Evolutionary conservation across 2,329 filamentous ascomycete genomes (phyloP).

Genomic region (Aspergillus proliferans): DNA sequence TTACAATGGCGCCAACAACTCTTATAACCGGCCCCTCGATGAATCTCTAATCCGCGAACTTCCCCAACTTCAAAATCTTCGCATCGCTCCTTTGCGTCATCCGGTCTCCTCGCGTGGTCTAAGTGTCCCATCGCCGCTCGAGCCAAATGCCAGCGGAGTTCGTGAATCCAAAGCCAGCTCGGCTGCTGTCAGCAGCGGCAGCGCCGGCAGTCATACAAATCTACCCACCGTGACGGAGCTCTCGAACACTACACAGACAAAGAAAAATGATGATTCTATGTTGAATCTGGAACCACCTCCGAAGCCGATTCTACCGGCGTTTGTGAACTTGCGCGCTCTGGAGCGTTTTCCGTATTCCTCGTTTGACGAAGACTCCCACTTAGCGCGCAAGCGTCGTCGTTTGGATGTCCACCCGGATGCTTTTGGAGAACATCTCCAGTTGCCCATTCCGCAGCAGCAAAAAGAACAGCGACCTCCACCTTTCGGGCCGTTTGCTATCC

Average conservation of each 20-base stretch:
- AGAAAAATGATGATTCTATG: constrained; percentile 30
- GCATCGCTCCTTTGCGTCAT: constrained; percentile 44
- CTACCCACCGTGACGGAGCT: constrained; percentile 32
- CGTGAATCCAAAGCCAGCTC: constrained; percentile 25
- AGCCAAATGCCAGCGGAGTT: constrained; percentile 35
- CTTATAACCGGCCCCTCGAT: constrained; percentile 30
- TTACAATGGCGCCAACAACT: constrained; percentile 16
- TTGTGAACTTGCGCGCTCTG: constrained; percentile 43
- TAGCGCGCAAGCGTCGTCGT: constrained; percentile 39
- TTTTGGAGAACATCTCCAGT: constrained; percentile 40
- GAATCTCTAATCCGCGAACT: constrained; percentile 37
- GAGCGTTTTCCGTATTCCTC: constrained; percentile 40
- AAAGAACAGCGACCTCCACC: constrained; percentile 40
- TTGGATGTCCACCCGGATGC: constrained; percentile 36
- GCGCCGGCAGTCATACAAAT: constrained; percentile 28
- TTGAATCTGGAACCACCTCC: constrained; percentile 32
- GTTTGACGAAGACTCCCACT: constrained; percentile 31
- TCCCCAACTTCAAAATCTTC: constrained; percentile 36
- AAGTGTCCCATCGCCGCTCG: constrained; percentile 39
- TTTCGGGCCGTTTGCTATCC: constrained; percentile 41
- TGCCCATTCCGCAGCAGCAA: constrained; percentile 44
- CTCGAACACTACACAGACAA: constrained; percentile 27
- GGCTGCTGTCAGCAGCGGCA: constrained; percentile 18
- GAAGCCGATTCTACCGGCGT: constrained; percentile 39
- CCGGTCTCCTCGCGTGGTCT: constrained; percentile 37